Evolutionary conservation across 768 basidiomycete genomes (phyloP).

Genomic region (Amanita rimosa): DNA sequence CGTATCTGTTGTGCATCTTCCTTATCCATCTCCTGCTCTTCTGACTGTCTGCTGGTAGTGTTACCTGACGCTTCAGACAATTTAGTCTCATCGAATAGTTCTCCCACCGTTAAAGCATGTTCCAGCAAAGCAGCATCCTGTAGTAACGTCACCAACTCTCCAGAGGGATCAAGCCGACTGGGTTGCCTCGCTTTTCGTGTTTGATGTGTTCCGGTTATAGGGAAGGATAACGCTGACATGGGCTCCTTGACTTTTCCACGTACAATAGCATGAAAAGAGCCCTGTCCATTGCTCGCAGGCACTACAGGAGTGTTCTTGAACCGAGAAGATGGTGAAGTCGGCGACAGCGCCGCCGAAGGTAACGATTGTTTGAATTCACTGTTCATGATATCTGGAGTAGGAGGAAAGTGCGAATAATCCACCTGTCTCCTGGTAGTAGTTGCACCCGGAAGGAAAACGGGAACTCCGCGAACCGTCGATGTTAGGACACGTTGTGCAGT

Average conservation of each 20-base stretch:
- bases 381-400: slow-evolving; percentile 19
- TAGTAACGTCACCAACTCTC: slow-evolving; percentile 43
- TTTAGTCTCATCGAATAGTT: slow-evolving; percentile 27
- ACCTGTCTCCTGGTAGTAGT: slow-evolving; percentile 17
- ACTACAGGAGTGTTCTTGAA: slow-evolving; percentile 1
- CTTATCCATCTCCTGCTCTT: not conserved
- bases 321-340: not conserved
- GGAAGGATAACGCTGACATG: slow-evolving; percentile 16
- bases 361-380: slow-evolving; percentile 14
- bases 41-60: slow-evolving; percentile 7
- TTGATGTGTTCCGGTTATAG: slow-evolving; percentile 15
- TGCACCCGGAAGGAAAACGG: slow-evolving; percentile 21
- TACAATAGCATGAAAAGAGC: slow-evolving; percentile 45
- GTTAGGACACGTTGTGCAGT: slow-evolving; percentile 27
- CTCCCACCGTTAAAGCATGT: slow-evolving; percentile 37
- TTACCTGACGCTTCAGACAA: slow-evolving; percentile 1
- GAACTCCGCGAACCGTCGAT: slow-evolving; percentile 23
- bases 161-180: slow-evolving; percentile 23
- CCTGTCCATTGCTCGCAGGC: not conserved
- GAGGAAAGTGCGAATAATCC: slow-evolving; percentile 25
- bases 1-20: not conserved
- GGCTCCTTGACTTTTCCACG: slow-evolving; percentile 41
- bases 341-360: not conserved
- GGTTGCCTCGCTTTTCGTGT: slow-evolving; percentile 18
- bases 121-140: slow-evolving; percentile 52